These are phyloP conservation scores for Stachybotrys chartarum DNA, from an alignment of 2,329 filamentous ascomycete species.

Conservation along the genomic window DNA sequence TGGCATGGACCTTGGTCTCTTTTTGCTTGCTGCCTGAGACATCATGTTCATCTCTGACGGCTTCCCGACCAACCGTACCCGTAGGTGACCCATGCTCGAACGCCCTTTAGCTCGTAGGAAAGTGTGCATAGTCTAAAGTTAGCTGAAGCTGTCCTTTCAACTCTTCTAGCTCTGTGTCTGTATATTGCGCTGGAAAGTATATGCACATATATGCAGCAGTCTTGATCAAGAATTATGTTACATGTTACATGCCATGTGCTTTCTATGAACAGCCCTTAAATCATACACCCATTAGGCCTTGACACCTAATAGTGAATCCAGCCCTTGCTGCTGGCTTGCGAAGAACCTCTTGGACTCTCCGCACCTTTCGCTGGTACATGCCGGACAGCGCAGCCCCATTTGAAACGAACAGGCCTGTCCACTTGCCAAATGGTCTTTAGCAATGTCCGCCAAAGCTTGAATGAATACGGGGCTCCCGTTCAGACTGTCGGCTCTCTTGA, in stretches of 20 bases:
- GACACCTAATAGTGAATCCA: slow-evolving; percentile 11
- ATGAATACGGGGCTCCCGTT: slow-evolving; percentile 93
- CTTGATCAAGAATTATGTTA: too few species aligned
- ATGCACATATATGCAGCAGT: too few species aligned
- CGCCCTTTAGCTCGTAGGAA: too few species aligned
- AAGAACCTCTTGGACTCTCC: slow-evolving; percentile 68
- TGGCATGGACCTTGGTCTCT: not conserved
- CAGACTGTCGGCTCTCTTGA: slow-evolving; percentile 86
- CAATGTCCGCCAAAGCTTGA: slow-evolving; percentile 78
- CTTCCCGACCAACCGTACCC: too few species aligned
- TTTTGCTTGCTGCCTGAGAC: not conserved
- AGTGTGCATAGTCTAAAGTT: too few species aligned
- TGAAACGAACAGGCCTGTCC: slow-evolving; percentile 66
- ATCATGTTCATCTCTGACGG: too few species aligned
- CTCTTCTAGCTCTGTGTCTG: too few species aligned
- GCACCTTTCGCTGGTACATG: slow-evolving; percentile 85
- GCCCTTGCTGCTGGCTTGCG: slow-evolving; percentile 28
- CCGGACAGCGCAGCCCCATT: slow-evolving; percentile 87
- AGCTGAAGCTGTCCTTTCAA: too few species aligned
- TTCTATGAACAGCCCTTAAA: too few species aligned
- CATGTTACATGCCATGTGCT: too few species aligned
- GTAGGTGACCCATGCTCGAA: too few species aligned
- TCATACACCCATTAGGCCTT: slow-evolving; percentile 4
- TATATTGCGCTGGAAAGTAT: too few species aligned
- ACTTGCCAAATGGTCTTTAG: slow-evolving; percentile 67